These are phyloP conservation scores for Phaeosphaeria sp. DNA, from an alignment of 2,329 filamentous ascomycete species.

Conservation along the genomic window DNA sequence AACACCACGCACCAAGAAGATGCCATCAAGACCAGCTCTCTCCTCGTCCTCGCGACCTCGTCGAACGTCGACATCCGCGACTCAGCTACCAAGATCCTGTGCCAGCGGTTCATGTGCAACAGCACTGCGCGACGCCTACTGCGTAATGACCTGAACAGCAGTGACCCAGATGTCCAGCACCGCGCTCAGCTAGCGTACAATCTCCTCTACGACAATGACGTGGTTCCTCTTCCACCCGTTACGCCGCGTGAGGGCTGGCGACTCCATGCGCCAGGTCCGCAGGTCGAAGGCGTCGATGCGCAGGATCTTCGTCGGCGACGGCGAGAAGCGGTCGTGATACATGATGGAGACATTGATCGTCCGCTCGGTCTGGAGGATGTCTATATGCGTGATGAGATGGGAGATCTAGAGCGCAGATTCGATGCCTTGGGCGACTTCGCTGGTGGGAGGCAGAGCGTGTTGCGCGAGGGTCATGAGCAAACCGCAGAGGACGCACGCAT, in stretches of 20 bases:
- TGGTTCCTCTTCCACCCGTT: conserved; percentile 14
- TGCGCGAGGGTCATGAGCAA: not conserved
- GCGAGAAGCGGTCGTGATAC: conserved; percentile 88
- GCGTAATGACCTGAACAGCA: conserved; percentile 32
- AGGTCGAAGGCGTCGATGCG: conserved; percentile 54
- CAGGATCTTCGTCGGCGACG: conserved; percentile 73
- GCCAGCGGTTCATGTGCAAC: conserved; percentile 41
- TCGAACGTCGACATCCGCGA: conserved; percentile 54
- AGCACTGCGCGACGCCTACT: conserved; percentile 23
- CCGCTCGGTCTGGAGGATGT: conserved; percentile 79
- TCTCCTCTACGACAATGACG: conserved; percentile 34
- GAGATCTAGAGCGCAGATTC: not conserved
- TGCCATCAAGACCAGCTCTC: conserved; percentile 51
- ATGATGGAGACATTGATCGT: conserved; percentile 72
- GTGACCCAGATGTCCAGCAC: conserved; percentile 21
- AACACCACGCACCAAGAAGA: conserved; percentile 74
- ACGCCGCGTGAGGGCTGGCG: conserved; percentile 8
- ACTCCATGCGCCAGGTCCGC: conserved; percentile 8
- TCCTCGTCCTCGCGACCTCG: conserved; percentile 49
- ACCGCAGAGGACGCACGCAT: not conserved
- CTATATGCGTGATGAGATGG: conserved; percentile 61
- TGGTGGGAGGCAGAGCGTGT: not conserved
- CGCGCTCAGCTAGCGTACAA: conserved; percentile 35
- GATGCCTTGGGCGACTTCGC: not conserved
- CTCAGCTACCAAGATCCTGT: conserved; percentile 47